Percentiles rank a stretch among this genome's conserved stretches.
These are phyloP conservation scores for Skeletonema potamos DNA, from an alignment of 108 stramenopile species.

Conservation along the genomic window DNA sequence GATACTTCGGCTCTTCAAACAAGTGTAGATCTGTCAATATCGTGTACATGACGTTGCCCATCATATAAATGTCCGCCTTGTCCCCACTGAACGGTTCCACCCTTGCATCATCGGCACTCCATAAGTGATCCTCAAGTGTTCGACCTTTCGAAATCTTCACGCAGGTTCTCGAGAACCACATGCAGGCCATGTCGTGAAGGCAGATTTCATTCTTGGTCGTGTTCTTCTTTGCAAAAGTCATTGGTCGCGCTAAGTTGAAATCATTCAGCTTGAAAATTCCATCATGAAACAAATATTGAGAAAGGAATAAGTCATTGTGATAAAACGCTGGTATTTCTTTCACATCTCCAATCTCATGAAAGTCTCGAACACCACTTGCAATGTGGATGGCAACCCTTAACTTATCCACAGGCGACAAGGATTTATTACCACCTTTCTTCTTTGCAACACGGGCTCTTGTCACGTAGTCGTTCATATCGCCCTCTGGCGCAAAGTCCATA, in stretches of 20 bases:
- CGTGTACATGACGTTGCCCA: slow-evolving; percentile 45
- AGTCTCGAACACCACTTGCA: slow-evolving; percentile 49
- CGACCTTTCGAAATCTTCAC: slow-evolving; percentile 40
- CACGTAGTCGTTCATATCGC: slow-evolving; percentile 48
- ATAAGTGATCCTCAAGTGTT: slow-evolving; percentile 30
- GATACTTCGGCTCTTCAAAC: slow-evolving; percentile 39
- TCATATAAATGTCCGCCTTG: slow-evolving; percentile 47
- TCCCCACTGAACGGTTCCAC: background rate
- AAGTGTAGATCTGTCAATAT: slow-evolving; percentile 41
- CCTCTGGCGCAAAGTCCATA: slow-evolving; percentile 51
- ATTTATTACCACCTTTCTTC: slow-evolving; percentile 15
- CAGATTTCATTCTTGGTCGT: slow-evolving; percentile 25
- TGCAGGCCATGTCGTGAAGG: slow-evolving; percentile 6
- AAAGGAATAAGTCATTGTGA: slow-evolving; percentile 52
- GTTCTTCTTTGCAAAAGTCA: slow-evolving; percentile 25
- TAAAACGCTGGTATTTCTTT: slow-evolving; percentile 31
- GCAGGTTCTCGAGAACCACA: too few species aligned
- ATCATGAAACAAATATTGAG: slow-evolving; percentile 42
- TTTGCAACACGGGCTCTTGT: slow-evolving; percentile 29
- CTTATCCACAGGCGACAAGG: slow-evolving; percentile 12
- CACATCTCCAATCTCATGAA: slow-evolving; percentile 48
- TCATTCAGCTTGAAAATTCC: slow-evolving; percentile 39
- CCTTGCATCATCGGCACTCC: background rate
- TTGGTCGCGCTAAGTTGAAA: slow-evolving; percentile 31
- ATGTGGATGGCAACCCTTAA: slow-evolving; percentile 33